Percentiles rank a stretch among this genome's conserved stretches.
Evolutionary conservation across 225 moss, liverwort and hornwort species (phyloP).

Genomic region (Thuidium tamariscinum): DNA sequence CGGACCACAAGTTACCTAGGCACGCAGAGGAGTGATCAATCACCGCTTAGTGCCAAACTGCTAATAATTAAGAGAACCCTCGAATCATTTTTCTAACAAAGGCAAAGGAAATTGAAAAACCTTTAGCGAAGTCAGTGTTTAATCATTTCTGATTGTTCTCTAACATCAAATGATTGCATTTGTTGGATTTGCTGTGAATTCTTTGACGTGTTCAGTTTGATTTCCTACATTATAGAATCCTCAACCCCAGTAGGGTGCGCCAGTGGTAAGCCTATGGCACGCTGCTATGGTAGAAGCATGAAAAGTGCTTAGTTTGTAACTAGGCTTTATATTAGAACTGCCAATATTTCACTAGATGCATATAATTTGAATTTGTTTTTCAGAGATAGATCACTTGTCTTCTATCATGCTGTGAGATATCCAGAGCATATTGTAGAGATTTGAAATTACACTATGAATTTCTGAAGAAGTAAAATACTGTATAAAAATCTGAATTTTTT

Average conservation of each 20-base stretch:
- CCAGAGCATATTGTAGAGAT: not conserved
- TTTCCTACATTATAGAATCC: not conserved
- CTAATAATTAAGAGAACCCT: not conserved
- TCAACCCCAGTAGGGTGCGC: not conserved
- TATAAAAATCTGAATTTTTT: no score
- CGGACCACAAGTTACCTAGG: no score
- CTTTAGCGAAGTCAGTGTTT: not conserved
- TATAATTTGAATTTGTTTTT: not conserved
- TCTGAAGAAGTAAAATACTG: no score
- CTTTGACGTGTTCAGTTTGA: not conserved
- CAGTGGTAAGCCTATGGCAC: not conserved
- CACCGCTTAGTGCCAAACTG: not conserved
- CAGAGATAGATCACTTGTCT: not conserved
- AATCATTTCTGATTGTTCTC: not conserved
- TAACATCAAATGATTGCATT: not conserved
- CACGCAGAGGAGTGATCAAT: not conserved
- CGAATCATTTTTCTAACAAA: not conserved
- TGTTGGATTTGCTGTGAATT: not conserved
- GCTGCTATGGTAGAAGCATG: not conserved
- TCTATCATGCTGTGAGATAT: not conserved
- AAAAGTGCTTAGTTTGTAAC: not conserved
- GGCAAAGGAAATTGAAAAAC: not conserved
- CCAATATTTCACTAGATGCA: not conserved
- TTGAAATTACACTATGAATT: not conserved
- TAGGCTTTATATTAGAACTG: no score